phyloP scores from a whole-genome alignment of 2,329 filamentous ascomycete species.

The Colletotrichum tofieldiae region DNA sequence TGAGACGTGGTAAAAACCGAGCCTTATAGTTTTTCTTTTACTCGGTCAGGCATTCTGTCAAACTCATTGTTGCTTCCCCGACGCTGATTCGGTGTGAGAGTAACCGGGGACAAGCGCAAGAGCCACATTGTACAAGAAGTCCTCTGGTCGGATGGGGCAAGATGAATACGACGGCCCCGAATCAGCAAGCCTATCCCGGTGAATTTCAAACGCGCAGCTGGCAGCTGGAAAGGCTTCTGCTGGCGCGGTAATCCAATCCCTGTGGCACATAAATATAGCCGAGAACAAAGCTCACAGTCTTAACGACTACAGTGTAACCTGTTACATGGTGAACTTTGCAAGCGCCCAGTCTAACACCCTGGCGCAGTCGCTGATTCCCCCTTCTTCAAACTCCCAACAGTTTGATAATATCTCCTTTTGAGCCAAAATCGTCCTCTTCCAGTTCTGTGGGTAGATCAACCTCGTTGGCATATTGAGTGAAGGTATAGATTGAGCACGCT shows the following conservation, averaged over 20 bases:
- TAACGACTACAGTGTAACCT: not conserved
- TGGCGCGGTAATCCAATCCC: too few species aligned
- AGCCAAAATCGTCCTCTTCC: conserved; percentile 27
- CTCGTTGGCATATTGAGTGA: conserved; percentile 37
- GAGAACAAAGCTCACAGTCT: too few species aligned
- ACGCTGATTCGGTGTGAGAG: too few species aligned
- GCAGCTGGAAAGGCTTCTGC: too few species aligned
- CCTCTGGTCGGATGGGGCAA: too few species aligned
- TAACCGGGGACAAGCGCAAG: not conserved
- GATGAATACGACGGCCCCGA: too few species aligned
- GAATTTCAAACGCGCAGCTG: too few species aligned
- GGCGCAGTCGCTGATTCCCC: conserved; percentile 39
- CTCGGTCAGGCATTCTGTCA: not conserved
- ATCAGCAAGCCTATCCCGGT: too few species aligned
- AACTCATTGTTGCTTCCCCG: not conserved
- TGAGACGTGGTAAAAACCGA: not conserved
- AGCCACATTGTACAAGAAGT: not conserved
- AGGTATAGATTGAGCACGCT: conserved; percentile 30
- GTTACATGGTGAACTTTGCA: conserved; percentile 25
- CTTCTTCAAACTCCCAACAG: conserved; percentile 39
- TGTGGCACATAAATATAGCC: too few species aligned
- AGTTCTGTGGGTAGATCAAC: conserved; percentile 29
- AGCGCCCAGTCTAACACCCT: conserved; percentile 38
- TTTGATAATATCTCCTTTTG: conserved; percentile 36
- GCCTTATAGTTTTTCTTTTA: too few species aligned